These are phyloP conservation scores for Yarrowia phangngaensis DNA, from an alignment of 805 yeast species.

Conservation along the genomic window DNA sequence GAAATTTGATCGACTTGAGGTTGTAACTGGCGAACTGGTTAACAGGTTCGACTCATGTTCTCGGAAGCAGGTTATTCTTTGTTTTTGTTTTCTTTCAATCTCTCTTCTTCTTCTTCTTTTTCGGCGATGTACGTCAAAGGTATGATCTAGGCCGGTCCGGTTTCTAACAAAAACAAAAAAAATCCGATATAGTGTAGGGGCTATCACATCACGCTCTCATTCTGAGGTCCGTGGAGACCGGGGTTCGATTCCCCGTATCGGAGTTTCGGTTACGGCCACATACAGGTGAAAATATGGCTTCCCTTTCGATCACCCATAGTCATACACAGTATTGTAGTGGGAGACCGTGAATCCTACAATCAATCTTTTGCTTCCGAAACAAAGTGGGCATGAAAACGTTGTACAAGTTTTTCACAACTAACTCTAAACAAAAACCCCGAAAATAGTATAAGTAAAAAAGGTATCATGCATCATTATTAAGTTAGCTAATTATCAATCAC, in stretches of 20 bases:
- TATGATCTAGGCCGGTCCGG: neutral
- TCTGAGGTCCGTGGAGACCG: slow-evolving; percentile 25
- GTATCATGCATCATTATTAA: slow-evolving; percentile 26
- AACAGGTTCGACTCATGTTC: no score
- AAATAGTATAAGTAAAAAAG: no score
- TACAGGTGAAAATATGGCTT: slow-evolving; percentile 25
- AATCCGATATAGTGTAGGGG: slow-evolving; percentile 26
- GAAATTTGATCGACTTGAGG: no score
- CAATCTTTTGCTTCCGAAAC: no score
- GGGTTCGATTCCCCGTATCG: slow-evolving; percentile 27
- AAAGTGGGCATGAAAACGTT: no score
- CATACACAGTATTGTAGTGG: slow-evolving; percentile 25
- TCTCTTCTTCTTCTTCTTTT: neutral
- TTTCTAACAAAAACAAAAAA: no score
- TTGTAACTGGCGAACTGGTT: no score
- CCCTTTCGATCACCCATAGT: slow-evolving; percentile 26
- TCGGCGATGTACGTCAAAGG: no score
- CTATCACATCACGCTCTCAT: slow-evolving; percentile 27
- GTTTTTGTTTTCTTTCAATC: no score
- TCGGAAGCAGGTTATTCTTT: no score
- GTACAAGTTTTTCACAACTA: no score
- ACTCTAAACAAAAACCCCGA: no score
- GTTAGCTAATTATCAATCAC: slow-evolving; percentile 23
- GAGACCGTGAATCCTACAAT: slow-evolving; percentile 26
- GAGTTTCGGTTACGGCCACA: slow-evolving; percentile 24